Evolutionary conservation across 208 protist genomes (phyloP), one percentile per base, ranked within the genome.

Genomic region (Naegleria gruberi): DNA sequence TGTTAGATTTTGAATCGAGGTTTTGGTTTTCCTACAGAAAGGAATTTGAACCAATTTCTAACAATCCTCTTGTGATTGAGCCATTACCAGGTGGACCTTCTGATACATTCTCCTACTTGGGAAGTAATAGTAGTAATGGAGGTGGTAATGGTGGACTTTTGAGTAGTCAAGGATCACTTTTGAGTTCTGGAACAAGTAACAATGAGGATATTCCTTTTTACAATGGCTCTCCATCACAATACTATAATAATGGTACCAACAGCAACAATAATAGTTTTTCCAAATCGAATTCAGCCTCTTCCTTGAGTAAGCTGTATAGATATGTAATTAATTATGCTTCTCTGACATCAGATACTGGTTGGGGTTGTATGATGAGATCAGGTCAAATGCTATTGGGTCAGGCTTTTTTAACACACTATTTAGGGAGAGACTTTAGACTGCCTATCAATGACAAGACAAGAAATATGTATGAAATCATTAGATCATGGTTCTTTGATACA

Each of bases 351-450:
- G 97, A 98, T 92, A 83, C 93, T 5, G 91, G 91, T 23, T 98
- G 97, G 96, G 97, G 97, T 0, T 98, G 97, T 89, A 94, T 97
- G 88, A 91, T 97, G 47, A 95, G 97, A 51, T 94, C 95, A 17
- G 95, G 94, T 0, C 96, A 98, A 91, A 97, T 97, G 96, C 77
- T 97, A 42, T 88, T 97, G 30, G 95, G 89, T 0, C 89, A 94
- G 10, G 93, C 92, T 15, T 91, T 96, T 74, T 88, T 96, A 90
- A 92, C 93, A 30, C 89, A 91, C 44, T 92, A 81, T 26, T 47
- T 93, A 30, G 91, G 92, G 0, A 65, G 90, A 34, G 23, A 89
- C 17, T 89, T 65, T n/a, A 42, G 65, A 45, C 40, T 82, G 45
- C 40, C 51, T n/a, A 43, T 23, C 19, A 51, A 6, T 44, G 42